These are phyloP conservation scores for Penicillium sumatraense DNA, from an alignment of 2,329 filamentous ascomycete genomes.

Conservation along the genomic window DNA sequence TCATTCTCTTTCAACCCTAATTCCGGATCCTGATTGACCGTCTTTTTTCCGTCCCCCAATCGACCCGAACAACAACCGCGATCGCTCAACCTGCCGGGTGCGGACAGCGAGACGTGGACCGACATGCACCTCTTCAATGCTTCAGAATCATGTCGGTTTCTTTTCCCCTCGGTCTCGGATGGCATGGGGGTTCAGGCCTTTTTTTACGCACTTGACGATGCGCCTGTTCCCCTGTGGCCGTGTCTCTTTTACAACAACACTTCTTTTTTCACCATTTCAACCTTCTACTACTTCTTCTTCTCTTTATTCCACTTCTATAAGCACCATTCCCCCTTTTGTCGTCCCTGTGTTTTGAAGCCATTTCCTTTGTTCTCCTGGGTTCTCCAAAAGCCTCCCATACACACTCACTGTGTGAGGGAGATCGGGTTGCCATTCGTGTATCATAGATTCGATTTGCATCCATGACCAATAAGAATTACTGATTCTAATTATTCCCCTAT, in stretches of 20 bases:
- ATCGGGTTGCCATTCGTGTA: constrained; percentile 37
- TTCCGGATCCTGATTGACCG: constrained; percentile 25
- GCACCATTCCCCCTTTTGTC: constrained; percentile 25
- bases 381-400: constrained; percentile 25
- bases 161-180: constrained; percentile 2
- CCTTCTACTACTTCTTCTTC: constrained; percentile 21
- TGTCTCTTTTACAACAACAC: constrained; percentile 22
- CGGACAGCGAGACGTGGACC: constrained; percentile 24
- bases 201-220: constrained; percentile 20
- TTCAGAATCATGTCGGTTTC: constrained; percentile 6
- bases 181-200: neutral
- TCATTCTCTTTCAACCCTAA: constrained; percentile 27
- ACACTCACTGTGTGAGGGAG: constrained; percentile 12
- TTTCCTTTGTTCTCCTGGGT: constrained; percentile 35
- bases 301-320: constrained; percentile 20
- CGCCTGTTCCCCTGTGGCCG: constrained; percentile 15
- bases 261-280: constrained; percentile 21
- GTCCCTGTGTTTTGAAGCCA: constrained; percentile 30
- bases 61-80: constrained; percentile 16
- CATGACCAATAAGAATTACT: constrained; percentile 30
- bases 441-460: constrained; percentile 38
- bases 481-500: constrained; percentile 21
- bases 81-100: constrained; percentile 22
- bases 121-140: constrained; percentile 24
- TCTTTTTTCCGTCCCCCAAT: constrained; percentile 11